Percentiles rank a stretch among this genome's conserved stretches.
Conservation (phyloP, 257 asterid species). For the Prunella vulgaris region DNA sequence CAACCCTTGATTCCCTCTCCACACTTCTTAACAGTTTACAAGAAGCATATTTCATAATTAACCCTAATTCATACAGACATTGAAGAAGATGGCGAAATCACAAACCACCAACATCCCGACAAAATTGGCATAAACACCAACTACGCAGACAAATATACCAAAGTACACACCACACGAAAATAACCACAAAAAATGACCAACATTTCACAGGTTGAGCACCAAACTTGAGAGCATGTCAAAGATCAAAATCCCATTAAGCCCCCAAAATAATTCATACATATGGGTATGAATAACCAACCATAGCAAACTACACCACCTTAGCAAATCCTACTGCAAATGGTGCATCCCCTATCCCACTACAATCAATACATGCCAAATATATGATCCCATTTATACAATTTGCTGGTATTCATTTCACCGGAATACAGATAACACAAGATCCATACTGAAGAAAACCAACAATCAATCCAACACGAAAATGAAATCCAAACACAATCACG, state of each 20-base stretch:
- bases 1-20: not conserved
- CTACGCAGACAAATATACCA: not conserved
- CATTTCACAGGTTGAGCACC: not conserved
- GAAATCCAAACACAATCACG: not conserved
- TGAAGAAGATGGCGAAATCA: not conserved
- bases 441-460: not conserved
- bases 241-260: not conserved
- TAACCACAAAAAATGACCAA: not conserved
- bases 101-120: not conserved
- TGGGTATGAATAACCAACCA: not conserved
- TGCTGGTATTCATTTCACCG: not conserved
- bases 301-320: not conserved
- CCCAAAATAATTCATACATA: not conserved
- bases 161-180: not conserved
- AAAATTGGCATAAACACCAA: not conserved
- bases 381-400: not conserved
- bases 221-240: not conserved
- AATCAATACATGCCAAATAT: not conserved
- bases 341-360: not conserved
- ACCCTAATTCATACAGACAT: constrained; percentile 1
- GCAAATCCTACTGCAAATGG: not conserved
- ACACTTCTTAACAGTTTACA: not conserved
- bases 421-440: not conserved
- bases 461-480: not conserved
- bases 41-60: not conserved